Evolutionary conservation across 148 eudicot species (phyloP), one percentile per base, ranked within the genome.

Genomic region (Polygonum maritimum): DNA sequence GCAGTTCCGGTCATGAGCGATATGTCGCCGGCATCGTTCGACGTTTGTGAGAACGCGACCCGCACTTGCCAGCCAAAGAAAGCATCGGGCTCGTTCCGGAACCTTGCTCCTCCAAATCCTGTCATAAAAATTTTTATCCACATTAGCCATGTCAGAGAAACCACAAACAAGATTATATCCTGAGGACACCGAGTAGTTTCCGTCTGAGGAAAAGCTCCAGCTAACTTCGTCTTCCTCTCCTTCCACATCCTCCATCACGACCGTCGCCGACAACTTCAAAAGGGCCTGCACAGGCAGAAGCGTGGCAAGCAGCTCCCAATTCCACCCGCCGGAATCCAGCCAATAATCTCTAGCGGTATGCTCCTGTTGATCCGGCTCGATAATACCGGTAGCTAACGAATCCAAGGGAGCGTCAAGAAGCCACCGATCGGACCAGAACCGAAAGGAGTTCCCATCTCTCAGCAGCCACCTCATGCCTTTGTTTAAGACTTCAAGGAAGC

Each of bases 381-480:
- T 0, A 1, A 1, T 0, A 1, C 16, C 52, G 16, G 0, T 13
- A 0, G 16, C 52, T 0, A 48, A 0, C 3, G 14, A 15, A 0
- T 11, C 16, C 4, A 48, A 1, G 0, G 52, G 52, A 0, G 0
- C 52, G 3, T 48, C 52, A 12, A 13, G 3, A 3, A 48, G 3
- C 52, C 52, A 48, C 0, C 3, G 2, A 3, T 48, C 52, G 0
- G 14, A 13, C 52, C 52, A 48, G 16, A 48, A 11, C 0, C 16
- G 52, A 11, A 48, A 11, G 1, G 52, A 11, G 13, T 3, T 10
- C 3, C 52, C 52, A 1, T 48, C 52, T 12, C 52, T 48, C 0
- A 48, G 16, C 16, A 48, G 1, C 52, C 52, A 48, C 12, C 52
- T 48, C 16, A 2, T 48, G 0, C 52, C 15, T 11, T 1, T 48